Evolutionary conservation across 108 stramenopile species (phyloP), one percentile per base, ranked within the genome.

Genomic region (Fistulifera pelliculosa): DNA sequence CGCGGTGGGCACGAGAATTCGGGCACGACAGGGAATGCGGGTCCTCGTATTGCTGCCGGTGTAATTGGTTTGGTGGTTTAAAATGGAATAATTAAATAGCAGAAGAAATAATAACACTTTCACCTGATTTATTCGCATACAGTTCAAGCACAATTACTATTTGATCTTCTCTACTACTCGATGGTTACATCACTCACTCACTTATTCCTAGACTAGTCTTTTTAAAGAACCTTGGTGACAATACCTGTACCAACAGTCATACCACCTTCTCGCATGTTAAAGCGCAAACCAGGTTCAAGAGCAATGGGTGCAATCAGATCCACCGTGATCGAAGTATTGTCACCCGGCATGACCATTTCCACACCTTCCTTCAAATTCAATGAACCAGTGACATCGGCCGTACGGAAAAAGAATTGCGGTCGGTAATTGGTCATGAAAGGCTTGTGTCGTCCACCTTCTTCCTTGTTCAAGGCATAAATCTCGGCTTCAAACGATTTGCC

Each of bases 321-420:
- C n/a, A 96, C 87, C 52, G 84, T 82, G 40, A 99, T 66, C 22
- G 95, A 81, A 48, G 92, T 74, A 64, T 98, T 96, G 74, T 99
- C 99, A 22, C 99, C 99, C 17, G 99, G 99, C 97, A 98, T 95
- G 57, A 98, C 86, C 99, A 99, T 98, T 74, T 98, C 97, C 15
- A 77, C 84, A 54, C 93, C 96, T 47, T 94, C 94, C 47, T 77
- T 75, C 41, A 98, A 71, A 31, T 75, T 64, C 45, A 97, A 62
- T 41, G 84, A 71, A 17, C 99, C 99, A 44, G 97, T 99, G 38
- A 99, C 61, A 76, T 99, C 99, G 10, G 99, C 94, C 25, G 99
- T 99, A 55, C 99, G 94, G 73, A 99, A 77, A 70, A 96, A 99
- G 77, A 99, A 97, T 71, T 99, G 99, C 47, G 99, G 99, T 28